phyloP scores from a whole-genome alignment of 2,329 filamentous ascomycete species.

The Hirsutella thompsonii region DNA sequence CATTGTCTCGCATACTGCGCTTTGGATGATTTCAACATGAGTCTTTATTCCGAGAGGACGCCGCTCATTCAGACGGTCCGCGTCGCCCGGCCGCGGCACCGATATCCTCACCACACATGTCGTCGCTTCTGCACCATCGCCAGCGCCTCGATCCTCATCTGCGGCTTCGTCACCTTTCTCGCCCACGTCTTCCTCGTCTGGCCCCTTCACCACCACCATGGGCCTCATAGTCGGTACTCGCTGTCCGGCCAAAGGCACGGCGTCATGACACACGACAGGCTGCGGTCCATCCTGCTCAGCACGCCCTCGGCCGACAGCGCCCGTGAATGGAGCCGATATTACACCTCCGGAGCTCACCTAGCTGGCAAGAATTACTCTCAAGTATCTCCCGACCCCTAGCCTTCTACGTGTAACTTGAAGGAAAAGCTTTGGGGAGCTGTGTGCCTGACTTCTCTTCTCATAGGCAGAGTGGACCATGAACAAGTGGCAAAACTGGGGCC shows the following conservation, averaged over 20 bases:
- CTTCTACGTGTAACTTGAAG: too few relatives aligned
- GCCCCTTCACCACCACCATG: conserved; percentile 21
- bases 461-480: conserved; percentile 61
- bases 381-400: conserved; percentile 18
- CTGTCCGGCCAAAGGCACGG: conserved; percentile 13
- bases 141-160: conserved; percentile 39
- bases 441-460: too few relatives aligned
- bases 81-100: conserved; percentile 35
- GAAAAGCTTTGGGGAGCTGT: too few relatives aligned
- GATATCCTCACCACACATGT: conserved; percentile 46
- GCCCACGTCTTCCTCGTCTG: conserved; percentile 30
- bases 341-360: conserved; percentile 63
- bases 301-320: conserved; percentile 44
- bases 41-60: conserved; percentile 36
- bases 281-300: conserved; percentile 43
- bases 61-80: conserved; percentile 54
- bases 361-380: conserved; percentile 69
- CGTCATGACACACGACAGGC: conserved; percentile 28
- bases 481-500: conserved; percentile 59
- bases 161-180: conserved; percentile 35
- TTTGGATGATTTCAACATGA: neutral
- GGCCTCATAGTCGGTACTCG: conserved; percentile 15
- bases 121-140: conserved; percentile 56
- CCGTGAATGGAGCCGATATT: conserved; percentile 65
- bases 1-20: neutral